Base-by-base conservation (phyloP, 2,329 filamentous ascomycete genomes). In the Lithohypha guttulata region DNA sequence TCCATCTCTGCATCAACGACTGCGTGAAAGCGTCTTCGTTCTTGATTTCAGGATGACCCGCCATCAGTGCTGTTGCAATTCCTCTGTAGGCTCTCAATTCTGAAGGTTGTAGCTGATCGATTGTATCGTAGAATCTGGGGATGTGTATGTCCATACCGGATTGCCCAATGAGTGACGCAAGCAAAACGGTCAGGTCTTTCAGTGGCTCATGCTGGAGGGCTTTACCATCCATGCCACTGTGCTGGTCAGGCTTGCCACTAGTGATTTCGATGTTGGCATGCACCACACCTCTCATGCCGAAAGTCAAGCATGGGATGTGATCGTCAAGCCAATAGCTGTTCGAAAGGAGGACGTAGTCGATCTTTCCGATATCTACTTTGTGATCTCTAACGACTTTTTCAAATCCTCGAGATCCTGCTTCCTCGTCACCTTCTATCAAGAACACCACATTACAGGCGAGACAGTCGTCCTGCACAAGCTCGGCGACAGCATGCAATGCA, bases 281-380 rank as follows among this genome's bases (percentile, higher is more conserved):
- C 15, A 98, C 79, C 18, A 98, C 89, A 17, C 91, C 91, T 34
- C 91, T 77, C 5, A 96, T 71, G 1, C 91, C 91, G 46, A 98
- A 98, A 0, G 91, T 98, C 42, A 98, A 65, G 57, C 91, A 98
- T 0, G 91, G 91, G 2, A 93, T 86, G 49, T 93, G 81, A 55
- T 98, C 89, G 55, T 96, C 86, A 1, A 98, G 71, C 91, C 91
- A 98, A 66, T 98, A 98, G 61, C 87, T 95, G 66, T 98, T 98
- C 15, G 91, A 89, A 25, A 98, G 68, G 21, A 98, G 66, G 40
- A 98, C 91, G 68, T 91, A 96, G 60, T 98, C 89, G 2, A 98
- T 78, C 7, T 84, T 70, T 1, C 91, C 91, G 51, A 98, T 94
- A 17, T 84, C 70, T 10, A 79, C 70, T 59, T 93, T 93, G 60